Base-by-base conservation (phyloP, 176 grass and related monocot species). In the Oryza nivara region DNA sequence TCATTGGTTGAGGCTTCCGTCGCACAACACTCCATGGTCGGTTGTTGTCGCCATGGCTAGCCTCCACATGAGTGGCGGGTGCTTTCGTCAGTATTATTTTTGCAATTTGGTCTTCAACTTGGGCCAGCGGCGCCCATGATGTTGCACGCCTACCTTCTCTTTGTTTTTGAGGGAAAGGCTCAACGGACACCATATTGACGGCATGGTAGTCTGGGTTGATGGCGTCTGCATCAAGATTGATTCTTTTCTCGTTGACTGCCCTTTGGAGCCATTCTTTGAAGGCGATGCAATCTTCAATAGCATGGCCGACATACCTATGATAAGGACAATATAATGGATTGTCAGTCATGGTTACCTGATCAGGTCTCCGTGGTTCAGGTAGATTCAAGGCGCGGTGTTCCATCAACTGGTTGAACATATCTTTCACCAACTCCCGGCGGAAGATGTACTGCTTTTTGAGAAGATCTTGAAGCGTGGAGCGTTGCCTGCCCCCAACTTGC, bases 381-480 rank as follows among this genome's bases (percentile, higher is more conserved):
- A 75, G 48, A 0, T 4, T 75, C 4, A 75, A 28, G 9, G 17
- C 16, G 0, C 22, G 13, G 6, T 77, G 54, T 1, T 22, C 75
- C 20, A 77, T 10, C 1, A 77, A 6, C 7, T 77, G 11, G 0
- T 44, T 13, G 3, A 77, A 77, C 2, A 77, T 25, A 6, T 12
- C 75, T 5, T 77, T 41, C 2, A 77, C n/a, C 20, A 65, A 0
- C 1, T 5, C 20, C 7, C 20, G 5, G 0, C 6, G 9, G 4
- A 77, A 77, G 0, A 77, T 65, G 0, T 77, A 77, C 41, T 77
- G 35, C 20, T 65, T 77, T 12, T 65, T 77, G 6, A 75, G 75
- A 0, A 64, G 36, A 0, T 77, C 56, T 44, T 64, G 75, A 2
- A 77, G 15, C 0, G 32, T 14, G 19, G 73, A 48, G 3, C 26